Percentiles rank a stretch among this genome's conserved stretches.
Evolutionary conservation across 2,329 filamentous ascomycete genomes (phyloP).

Genomic region (Leptosphaerulina australis): DNA sequence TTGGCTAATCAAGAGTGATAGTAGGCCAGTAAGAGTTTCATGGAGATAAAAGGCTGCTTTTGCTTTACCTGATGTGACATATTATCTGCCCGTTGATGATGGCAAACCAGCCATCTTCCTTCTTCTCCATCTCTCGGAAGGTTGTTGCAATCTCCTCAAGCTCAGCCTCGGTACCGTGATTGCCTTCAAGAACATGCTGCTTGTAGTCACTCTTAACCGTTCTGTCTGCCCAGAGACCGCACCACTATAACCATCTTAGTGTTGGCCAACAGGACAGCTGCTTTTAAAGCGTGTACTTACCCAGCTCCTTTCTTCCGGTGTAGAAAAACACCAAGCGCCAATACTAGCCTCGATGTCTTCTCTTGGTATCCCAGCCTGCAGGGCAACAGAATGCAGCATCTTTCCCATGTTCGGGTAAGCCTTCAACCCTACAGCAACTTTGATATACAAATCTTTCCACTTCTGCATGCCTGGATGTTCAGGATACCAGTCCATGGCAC

Average conservation of each 20-base stretch:
- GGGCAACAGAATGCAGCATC: slow-evolving; percentile 44
- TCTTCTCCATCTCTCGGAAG: slow-evolving; percentile 50
- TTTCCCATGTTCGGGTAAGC: slow-evolving; percentile 46
- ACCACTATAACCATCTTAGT: slow-evolving; percentile 38
- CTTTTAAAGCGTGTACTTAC: not conserved
- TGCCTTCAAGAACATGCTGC: slow-evolving; percentile 46
- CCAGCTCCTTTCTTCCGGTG: slow-evolving; percentile 45
- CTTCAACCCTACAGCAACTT: slow-evolving; percentile 39
- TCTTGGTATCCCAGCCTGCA: slow-evolving; percentile 50
- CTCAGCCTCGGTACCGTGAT: slow-evolving; percentile 47
- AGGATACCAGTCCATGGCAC: slow-evolving; percentile 49
- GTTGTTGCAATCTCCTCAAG: slow-evolving; percentile 49
- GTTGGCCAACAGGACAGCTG: not conserved
- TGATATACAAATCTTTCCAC: slow-evolving; percentile 45
- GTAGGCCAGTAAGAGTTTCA: not conserved
- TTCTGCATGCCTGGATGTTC: slow-evolving; percentile 42
- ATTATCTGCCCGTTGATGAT: slow-evolving; percentile 53
- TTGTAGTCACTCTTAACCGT: slow-evolving; percentile 45
- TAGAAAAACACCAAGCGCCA: slow-evolving; percentile 53
- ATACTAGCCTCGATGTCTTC: slow-evolving; percentile 49
- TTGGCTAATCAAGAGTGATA: not conserved
- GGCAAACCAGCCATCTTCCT: slow-evolving; percentile 52
- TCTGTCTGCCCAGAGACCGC: slow-evolving; percentile 49
- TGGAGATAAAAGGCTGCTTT: not conserved
- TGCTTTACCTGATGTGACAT: slow-evolving; percentile 34